phyloP scores from a whole-genome alignment of 192 early-diverging fungal species.

The Backusella tarrabulga region DNA sequence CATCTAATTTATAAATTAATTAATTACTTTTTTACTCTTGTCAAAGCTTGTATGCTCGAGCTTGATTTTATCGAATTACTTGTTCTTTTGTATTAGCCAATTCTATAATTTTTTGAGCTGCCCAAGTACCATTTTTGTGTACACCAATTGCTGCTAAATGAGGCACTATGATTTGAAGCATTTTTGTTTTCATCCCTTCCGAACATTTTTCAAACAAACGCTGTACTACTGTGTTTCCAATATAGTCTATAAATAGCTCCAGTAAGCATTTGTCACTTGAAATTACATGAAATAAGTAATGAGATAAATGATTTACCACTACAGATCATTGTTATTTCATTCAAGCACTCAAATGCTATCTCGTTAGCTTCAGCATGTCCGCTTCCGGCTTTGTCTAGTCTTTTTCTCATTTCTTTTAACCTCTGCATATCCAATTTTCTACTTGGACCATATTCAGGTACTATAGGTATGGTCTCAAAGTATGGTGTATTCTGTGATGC shows the following conservation, averaged over 20 bases:
- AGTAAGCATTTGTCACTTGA: background rate
- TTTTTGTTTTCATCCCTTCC: conserved; percentile 64
- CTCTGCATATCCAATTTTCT: conserved; percentile 70
- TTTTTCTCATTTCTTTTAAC: conserved; percentile 81
- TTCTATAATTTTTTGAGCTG: conserved; percentile 94
- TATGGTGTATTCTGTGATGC: background rate
- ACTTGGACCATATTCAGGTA: background rate
- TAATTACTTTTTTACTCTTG: background rate
- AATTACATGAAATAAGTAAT: background rate
- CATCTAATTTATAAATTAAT: conserved; percentile 58
- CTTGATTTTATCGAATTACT: background rate
- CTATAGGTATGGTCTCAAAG: conserved; percentile 37
- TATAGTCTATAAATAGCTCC: conserved; percentile 59
- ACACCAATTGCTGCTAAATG: conserved; percentile 86
- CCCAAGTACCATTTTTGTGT: conserved; percentile 99
- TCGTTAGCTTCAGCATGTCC: conserved; percentile 67
- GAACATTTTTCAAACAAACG: conserved; percentile 78
- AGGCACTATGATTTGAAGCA: conserved; percentile 77
- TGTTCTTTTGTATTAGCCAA: conserved; percentile 44
- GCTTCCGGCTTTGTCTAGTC: conserved; percentile 59
- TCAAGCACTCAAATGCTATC: conserved; percentile 77
- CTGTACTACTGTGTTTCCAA: conserved; percentile 94
- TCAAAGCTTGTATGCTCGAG: background rate
- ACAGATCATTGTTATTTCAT: conserved; percentile 85
- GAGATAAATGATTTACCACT: conserved; percentile 58